phyloP scores from a whole-genome alignment of 23 red algal genomes.

The Gracilaria caudata region DNA sequence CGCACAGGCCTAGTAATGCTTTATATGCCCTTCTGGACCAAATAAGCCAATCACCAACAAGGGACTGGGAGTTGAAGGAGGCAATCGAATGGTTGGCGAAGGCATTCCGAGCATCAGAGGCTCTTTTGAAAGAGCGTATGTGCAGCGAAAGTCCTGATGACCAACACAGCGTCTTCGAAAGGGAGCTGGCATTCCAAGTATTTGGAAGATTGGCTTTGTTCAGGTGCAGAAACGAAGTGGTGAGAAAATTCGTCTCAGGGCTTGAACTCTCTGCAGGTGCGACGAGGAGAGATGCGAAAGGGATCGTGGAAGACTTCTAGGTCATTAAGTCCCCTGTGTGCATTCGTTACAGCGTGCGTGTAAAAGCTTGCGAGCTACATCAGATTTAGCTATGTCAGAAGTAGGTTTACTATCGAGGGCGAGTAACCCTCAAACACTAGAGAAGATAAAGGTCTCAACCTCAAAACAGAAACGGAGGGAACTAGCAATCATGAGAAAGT shows the following conservation, averaged over 20 bases:
- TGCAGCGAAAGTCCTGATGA: not conserved
- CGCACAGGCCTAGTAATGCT: conserved; percentile 24
- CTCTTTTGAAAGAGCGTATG: not conserved
- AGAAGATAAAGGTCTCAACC: too few relatives aligned
- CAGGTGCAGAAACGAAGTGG: conserved; percentile 18
- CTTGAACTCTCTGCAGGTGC: conserved; percentile 7
- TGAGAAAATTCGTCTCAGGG: conserved; percentile 1
- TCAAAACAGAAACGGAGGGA: too few relatives aligned
- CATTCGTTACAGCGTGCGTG: not conserved
- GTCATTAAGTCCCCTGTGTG: not conserved
- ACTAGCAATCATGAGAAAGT: too few relatives aligned
- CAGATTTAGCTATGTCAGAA: not conserved
- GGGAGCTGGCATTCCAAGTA: conserved; percentile 27
- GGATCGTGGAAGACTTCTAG: conserved; percentile 13
- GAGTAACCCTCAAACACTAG: not conserved
- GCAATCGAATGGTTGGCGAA: conserved; percentile 19
- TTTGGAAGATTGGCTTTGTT: conserved; percentile 33
- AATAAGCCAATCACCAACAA: not conserved
- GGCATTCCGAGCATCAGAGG: conserved; percentile 19
- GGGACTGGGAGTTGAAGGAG: conserved; percentile 26
- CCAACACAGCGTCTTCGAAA: conserved; percentile 7
- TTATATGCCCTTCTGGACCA: not conserved
- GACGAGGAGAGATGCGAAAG: conserved; percentile 11
- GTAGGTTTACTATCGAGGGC: not conserved
- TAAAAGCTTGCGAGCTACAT: not conserved